Base-by-base conservation (phyloP, 108 stramenopile species). In the Cyclostephanos tholiformis region DNA sequence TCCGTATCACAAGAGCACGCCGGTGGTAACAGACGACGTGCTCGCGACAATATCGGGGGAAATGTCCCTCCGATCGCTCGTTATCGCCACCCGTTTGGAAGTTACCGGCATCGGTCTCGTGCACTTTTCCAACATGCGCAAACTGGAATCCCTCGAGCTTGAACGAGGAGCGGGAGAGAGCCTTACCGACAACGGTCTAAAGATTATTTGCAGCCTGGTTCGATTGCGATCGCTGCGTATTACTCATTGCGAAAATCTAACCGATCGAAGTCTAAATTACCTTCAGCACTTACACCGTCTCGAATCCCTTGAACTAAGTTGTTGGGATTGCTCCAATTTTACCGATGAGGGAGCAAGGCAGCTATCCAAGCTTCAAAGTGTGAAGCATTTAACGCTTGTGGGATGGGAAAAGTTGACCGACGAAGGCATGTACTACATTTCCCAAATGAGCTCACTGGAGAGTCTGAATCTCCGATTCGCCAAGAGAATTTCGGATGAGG, bases 381-480 rank as follows among this genome's bases (percentile, higher is more conserved):
- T 95, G 25, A 73, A 85, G 87, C 88, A 67, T 52, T 86, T 68
- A 75, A 90, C 75, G 72, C 84, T 52, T 80, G 90, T 30, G 46
- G 90, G 48, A 69, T 95, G 80, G 80, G 80, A 75, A 17, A 19
- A 67, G 32, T 55, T 81, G 22, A 88, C 90, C 4, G 94, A 95
- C 76, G 46, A 43, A 49, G 94, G 94, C 12, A 82, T 90, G 49
- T 72, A 67, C 22, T 76, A 91, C 41, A 53, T 95, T 39, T 82
- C 91, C 6, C 75, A 85, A 49, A 89, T 95, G 67, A 90, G 82
- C 49, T 83, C 91, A 1, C 53, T 91, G 62, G 89, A 90, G 69
- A 74, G 84, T 29, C 69, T 90, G 4, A 89, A 91, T 61, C 67
- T 95, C 6, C 88, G 94, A 23, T 70, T 75, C 66, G 63, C 72